Conservation (phyloP, 139 green algal genomes). For the Microglena sp. region DNA sequence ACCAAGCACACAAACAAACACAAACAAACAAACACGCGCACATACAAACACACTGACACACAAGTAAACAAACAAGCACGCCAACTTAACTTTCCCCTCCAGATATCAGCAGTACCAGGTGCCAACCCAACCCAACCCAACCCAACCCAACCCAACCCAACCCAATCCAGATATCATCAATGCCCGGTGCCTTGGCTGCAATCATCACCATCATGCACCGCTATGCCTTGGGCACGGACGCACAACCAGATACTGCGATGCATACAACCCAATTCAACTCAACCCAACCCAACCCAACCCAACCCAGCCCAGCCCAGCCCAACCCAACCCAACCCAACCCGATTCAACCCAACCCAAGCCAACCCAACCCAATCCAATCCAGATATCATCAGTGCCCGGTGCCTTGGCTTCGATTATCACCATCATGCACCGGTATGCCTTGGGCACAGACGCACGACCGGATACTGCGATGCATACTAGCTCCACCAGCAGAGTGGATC, state of each 20-base stretch:
- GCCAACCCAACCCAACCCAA: too few relatives aligned
- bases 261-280: too few relatives aligned
- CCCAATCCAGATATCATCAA: slow-evolving; percentile 18
- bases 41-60: slow-evolving; percentile 1
- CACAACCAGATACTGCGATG: not conserved
- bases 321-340: too few relatives aligned
- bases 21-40: not conserved
- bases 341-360: too few relatives aligned
- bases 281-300: too few relatives aligned
- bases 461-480: not conserved
- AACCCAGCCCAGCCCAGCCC: too few relatives aligned
- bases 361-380: too few relatives aligned
- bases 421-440: slow-evolving; percentile 19
- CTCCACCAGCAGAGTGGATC: not conserved
- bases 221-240: slow-evolving; percentile 18
- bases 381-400: slow-evolving; percentile 19
- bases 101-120: too few relatives aligned
- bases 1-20: slow-evolving; percentile 7
- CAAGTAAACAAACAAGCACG: slow-evolving; percentile 6
- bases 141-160: too few relatives aligned
- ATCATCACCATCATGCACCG: slow-evolving; percentile 19
- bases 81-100: too few relatives aligned
- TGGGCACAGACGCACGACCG: too few relatives aligned
- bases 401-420: slow-evolving; percentile 15
- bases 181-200: slow-evolving; percentile 15